phyloP scores from a whole-genome alignment of 2,329 filamentous ascomycete genomes.

The Ophiostoma australiae region DNA sequence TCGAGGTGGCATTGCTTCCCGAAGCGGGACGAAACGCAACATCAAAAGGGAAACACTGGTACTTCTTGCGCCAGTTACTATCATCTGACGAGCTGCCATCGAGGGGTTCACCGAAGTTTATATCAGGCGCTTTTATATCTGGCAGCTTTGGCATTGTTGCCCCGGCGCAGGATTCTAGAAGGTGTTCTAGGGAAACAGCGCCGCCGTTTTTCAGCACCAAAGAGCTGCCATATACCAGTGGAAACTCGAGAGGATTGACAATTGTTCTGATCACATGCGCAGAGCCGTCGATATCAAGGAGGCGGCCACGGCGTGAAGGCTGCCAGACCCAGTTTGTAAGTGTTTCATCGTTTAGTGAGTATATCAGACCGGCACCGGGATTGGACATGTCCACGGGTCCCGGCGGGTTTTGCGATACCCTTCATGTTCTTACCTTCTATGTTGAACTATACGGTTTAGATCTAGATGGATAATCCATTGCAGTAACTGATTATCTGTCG shows the following conservation, averaged over 20 bases:
- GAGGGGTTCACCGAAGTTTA: neutral
- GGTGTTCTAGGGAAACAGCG: neutral
- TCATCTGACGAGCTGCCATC: neutral
- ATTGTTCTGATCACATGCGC: neutral
- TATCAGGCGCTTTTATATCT: neutral
- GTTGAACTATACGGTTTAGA: no score
- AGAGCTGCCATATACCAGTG: neutral
- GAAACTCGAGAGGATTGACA: neutral
- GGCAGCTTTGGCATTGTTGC: neutral
- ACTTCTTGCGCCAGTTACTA: neutral
- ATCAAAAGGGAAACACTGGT: neutral
- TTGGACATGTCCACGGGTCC: neutral
- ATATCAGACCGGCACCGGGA: no score
- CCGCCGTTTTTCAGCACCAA: neutral
- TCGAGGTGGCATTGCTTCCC: neutral
- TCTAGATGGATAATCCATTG: no score
- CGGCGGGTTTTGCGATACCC: neutral
- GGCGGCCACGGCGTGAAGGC: neutral
- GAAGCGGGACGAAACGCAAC: neutral
- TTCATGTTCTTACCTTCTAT: no score
- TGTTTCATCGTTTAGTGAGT: neutral
- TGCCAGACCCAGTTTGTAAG: neutral
- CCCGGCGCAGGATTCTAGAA: neutral
- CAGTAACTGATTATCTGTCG: no score
- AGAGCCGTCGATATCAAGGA: neutral